Evolutionary conservation across 2,329 filamentous ascomycete genomes (phyloP).

Genomic region (Xylariaceae sp.): DNA sequence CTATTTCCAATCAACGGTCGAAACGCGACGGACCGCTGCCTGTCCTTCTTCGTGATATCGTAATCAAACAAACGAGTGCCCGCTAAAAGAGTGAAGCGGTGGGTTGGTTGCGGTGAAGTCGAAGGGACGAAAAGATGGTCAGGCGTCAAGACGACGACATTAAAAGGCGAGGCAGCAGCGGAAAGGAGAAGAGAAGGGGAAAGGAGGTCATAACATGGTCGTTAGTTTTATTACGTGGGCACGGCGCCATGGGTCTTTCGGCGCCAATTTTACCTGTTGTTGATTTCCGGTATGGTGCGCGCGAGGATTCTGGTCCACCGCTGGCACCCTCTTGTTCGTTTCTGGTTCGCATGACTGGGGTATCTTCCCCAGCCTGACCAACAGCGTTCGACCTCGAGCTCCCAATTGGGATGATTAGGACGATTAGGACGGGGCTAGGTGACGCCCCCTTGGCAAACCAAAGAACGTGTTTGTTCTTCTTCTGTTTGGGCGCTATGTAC

Average conservation of each 20-base stretch:
- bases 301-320: conserved; percentile 9
- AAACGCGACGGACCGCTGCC: conserved; percentile 24
- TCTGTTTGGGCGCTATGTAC: too few relatives aligned
- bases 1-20: too few relatives aligned
- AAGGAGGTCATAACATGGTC: conserved; percentile 34
- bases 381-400: conserved; percentile 5
- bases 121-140: conserved; percentile 47
- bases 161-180: conserved; percentile 38
- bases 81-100: conserved; percentile 89
- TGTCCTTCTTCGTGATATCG: conserved; percentile 29
- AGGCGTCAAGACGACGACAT: conserved; percentile 49
- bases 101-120: conserved; percentile 39
- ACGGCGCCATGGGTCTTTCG: conserved; percentile 24
- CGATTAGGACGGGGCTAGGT: too few relatives aligned
- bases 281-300: conserved; percentile 18
- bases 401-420: not conserved
- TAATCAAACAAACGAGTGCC: conserved; percentile 59
- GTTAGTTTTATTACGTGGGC: conserved; percentile 37
- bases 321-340: conserved; percentile 7
- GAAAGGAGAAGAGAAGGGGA: conserved; percentile 35
- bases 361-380: conserved; percentile 8
- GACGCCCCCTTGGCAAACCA: conserved; percentile 10
- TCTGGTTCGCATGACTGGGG: conserved; percentile 12
- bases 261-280: conserved; percentile 23
- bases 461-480: conserved; percentile 1